These are phyloP conservation scores for Trametes sp. DNA, from an alignment of 1,284 basidiomycete species.

Conservation along the genomic window DNA sequence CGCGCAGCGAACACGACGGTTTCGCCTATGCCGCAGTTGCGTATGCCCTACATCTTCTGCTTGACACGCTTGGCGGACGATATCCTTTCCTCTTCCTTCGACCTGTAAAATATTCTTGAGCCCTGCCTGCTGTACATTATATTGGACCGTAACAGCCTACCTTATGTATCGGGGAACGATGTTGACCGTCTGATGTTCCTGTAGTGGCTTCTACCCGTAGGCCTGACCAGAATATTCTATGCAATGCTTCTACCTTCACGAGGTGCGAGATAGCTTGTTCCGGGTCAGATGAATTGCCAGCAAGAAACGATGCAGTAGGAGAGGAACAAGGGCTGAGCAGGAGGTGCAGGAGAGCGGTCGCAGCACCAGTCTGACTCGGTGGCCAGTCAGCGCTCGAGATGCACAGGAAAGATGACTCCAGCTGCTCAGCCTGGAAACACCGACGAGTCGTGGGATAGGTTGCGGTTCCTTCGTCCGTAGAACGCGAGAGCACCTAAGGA, in stretches of 20 bases:
- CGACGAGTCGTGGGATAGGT: too few species aligned
- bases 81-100: slow-evolving; percentile 7
- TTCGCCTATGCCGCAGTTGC: slow-evolving; percentile 11
- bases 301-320: too few species aligned
- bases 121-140: slow-evolving; percentile 21
- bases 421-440: not conserved
- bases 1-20: slow-evolving; percentile 12
- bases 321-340: too few species aligned
- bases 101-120: slow-evolving; percentile 17
- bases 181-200: slow-evolving; percentile 30
- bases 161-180: slow-evolving; percentile 28
- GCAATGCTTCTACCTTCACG: not conserved
- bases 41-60: slow-evolving; percentile 8
- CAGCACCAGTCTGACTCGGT: not conserved
- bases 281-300: too few species aligned
- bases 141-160: slow-evolving; percentile 20
- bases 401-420: not conserved
- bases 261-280: not conserved
- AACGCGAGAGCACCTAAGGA: too few species aligned
- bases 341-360: too few species aligned
- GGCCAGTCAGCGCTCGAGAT: not conserved
- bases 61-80: slow-evolving; percentile 11
- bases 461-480: too few species aligned
- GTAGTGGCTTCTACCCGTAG: slow-evolving; percentile 14
- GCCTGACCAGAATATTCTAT: slow-evolving; percentile 4